Evolutionary conservation across 2,329 filamentous ascomycete genomes (phyloP).

Genomic region (Aspergillus vadensis): DNA sequence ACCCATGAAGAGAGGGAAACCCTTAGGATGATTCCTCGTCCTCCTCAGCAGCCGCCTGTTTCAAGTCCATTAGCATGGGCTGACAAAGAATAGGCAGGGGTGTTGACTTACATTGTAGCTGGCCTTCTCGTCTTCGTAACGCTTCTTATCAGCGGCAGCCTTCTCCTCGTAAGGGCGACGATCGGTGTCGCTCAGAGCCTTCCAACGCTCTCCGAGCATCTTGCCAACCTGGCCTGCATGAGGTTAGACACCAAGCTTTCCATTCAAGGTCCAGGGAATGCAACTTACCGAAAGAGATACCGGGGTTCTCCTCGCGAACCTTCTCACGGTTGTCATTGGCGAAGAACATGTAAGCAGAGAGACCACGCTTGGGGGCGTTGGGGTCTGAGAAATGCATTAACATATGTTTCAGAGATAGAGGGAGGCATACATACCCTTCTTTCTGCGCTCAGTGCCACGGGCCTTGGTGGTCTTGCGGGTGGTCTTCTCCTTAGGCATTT

Average conservation of each 20-base stretch:
- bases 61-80: conserved; percentile 11
- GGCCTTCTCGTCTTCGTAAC: conserved; percentile 97
- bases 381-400: conserved; percentile 64
- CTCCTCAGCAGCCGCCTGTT: conserved; percentile 59
- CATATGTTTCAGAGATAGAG: neutral
- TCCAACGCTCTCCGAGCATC: conserved; percentile 97
- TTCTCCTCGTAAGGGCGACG: conserved; percentile 93
- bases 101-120: conserved; percentile 75
- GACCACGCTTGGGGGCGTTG: conserved; percentile 98
- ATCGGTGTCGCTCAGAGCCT: conserved; percentile 91
- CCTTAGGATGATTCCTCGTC: conserved; percentile 53
- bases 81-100: neutral
- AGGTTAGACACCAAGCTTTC: conserved; percentile 20
- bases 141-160: conserved; percentile 96
- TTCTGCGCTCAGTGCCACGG: conserved; percentile 62
- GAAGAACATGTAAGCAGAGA: conserved; percentile 99
- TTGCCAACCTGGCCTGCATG: conserved; percentile 86
- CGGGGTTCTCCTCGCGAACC: conserved; percentile 96
- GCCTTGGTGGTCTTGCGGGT: conserved; percentile 63
- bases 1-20: conserved; percentile 21
- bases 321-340: conserved; percentile 99
- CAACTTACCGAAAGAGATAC: conserved; percentile 84
- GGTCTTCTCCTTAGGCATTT: conserved; percentile 70
- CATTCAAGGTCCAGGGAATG: neutral
- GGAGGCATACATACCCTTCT: conserved; percentile 62